phyloP scores from a whole-genome alignment of 2,329 filamentous ascomycete species.

The Aspergillus aculeatus region DNA sequence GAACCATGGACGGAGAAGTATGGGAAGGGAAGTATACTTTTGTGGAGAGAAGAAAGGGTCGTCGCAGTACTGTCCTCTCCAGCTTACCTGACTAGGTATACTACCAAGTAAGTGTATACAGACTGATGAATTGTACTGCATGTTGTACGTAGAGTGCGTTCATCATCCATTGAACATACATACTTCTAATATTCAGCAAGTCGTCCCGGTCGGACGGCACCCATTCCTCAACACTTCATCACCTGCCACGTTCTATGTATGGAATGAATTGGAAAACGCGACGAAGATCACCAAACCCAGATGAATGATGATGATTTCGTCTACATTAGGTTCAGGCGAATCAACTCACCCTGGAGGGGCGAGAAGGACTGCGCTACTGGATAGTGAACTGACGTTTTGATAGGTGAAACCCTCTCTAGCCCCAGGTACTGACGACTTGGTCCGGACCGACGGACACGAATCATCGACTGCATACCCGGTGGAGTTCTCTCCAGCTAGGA shows the following conservation, averaged over 20 bases:
- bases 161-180: no score
- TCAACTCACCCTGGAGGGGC: conserved; percentile 5
- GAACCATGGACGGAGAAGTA: conserved; percentile 2
- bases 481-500: conserved; percentile 14
- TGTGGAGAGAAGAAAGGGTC: background rate
- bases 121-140: background rate
- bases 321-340: conserved; percentile 10
- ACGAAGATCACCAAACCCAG: background rate
- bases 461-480: conserved; percentile 20
- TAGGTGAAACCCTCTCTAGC: conserved; percentile 19
- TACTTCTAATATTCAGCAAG: no score
- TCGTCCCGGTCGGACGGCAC: background rate
- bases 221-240: background rate
- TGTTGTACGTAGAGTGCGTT: background rate
- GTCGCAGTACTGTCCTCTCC: no score
- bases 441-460: conserved; percentile 24
- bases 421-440: conserved; percentile 26
- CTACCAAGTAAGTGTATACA: no score
- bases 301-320: background rate
- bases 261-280: conserved; percentile 4
- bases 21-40: background rate
- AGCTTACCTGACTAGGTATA: no score
- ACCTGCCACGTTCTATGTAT: background rate
- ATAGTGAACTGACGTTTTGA: conserved; percentile 7
- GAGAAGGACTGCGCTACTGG: background rate